Evolutionary conservation across 345 rosid species (phyloP).

Genomic region (Populus davidiana): DNA sequence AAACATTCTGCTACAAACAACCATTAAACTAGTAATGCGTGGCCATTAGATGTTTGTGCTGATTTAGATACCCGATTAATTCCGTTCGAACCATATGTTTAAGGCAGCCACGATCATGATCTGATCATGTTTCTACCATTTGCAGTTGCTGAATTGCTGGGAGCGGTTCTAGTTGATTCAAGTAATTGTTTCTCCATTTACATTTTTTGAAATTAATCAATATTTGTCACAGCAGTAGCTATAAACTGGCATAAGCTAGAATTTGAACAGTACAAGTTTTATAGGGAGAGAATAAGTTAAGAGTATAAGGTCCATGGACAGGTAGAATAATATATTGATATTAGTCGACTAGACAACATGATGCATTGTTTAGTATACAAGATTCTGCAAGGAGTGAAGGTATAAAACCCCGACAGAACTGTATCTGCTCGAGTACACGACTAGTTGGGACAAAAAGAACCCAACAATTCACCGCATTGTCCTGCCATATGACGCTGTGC

Average conservation of each 20-base stretch:
- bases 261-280: not conserved
- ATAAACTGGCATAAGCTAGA: not conserved
- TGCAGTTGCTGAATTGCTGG: not conserved
- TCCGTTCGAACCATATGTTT: not conserved
- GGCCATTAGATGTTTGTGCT: not conserved
- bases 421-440: not conserved
- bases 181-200: not conserved
- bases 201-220: not conserved
- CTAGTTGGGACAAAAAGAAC: slow-evolving; percentile 28
- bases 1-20: too few species aligned
- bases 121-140: not conserved
- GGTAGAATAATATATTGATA: not conserved
- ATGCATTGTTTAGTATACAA: slow-evolving; percentile 1
- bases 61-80: not conserved
- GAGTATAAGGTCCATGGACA: too few species aligned
- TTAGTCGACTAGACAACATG: not conserved
- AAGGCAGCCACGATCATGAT: not conserved
- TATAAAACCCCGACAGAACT: not conserved
- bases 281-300: not conserved
- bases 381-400: not conserved
- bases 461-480: slow-evolving; percentile 13
- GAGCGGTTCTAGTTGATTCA: not conserved
- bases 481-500: not conserved
- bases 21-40: not conserved
- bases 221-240: not conserved